Percentiles rank a stretch among this genome's conserved stretches.
Conservation (phyloP, 2,329 filamentous ascomycete species). For the Xylaria sp. region DNA sequence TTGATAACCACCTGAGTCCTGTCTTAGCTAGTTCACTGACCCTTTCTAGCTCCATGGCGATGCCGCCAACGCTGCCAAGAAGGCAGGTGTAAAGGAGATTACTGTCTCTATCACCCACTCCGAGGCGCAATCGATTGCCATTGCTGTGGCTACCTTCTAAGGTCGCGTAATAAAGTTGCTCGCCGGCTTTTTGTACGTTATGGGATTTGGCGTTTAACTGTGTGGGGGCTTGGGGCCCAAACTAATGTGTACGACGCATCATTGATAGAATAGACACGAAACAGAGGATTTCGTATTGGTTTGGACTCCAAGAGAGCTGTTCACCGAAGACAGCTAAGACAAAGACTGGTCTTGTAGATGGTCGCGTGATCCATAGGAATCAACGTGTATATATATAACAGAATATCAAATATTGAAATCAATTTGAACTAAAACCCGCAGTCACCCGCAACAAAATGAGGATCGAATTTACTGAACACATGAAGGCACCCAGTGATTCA, state of each 20-base stretch:
- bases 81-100: conserved; percentile 87
- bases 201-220: conserved; percentile 27
- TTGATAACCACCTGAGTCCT: conserved; percentile 33
- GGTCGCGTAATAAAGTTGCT: neutral
- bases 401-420: conserved; percentile 7
- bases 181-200: conserved; percentile 32
- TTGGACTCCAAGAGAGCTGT: neutral
- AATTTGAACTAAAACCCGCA: neutral
- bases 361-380: neutral
- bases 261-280: conserved; percentile 3
- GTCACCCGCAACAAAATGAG: too few relatives aligned
- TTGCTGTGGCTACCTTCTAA: conserved; percentile 86
- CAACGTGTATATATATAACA: conserved; percentile 5
- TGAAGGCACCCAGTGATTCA: neutral
- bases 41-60: conserved; percentile 80
- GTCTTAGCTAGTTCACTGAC: conserved; percentile 52
- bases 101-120: conserved; percentile 96
- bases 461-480: neutral
- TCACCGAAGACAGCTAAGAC: neutral
- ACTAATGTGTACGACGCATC: conserved; percentile 24
- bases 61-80: conserved; percentile 83
- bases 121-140: conserved; percentile 91
- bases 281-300: conserved; percentile 14
- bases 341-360: neutral
- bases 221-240: conserved; percentile 7